Base-by-base conservation (phyloP, 2,329 filamentous ascomycete species). In the Magnaporthiopsis incrustans region DNA sequence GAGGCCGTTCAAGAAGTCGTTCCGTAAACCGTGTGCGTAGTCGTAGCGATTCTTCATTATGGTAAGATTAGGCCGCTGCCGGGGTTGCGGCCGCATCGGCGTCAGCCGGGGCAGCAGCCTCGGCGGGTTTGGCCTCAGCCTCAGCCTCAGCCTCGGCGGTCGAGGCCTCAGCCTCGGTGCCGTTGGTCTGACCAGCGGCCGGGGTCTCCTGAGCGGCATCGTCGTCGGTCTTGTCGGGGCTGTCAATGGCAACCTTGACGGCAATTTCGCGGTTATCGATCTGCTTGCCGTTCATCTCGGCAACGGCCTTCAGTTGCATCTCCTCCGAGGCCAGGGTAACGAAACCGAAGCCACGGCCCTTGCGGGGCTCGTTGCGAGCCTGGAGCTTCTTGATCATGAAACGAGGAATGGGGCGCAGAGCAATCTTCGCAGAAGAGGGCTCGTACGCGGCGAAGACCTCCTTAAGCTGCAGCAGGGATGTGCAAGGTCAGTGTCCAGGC, bases 321-420 rank as follows among this genome's bases (percentile, higher is more conserved):
- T 97, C 93, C 84, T 99, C 94, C 25, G 92, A 96, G 68, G 89
- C 90, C 67, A 99, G 89, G 67, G 92, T 98, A 68, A 99, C 95
- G 78, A 99, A 99, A 70, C 95, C 95, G 77, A 99, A 99, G 70
- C 95, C 95, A 83, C 95, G 95, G 67, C 95, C 95, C 89, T 99
- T 99, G 83, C 95, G 95, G 73, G 94, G 89, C 83, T 99, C 95
- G 75, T 93, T 93, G 76, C 95, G 94, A 73, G 94, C 93, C 82
- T 97, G 93, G 68, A 99, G 91, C 87, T 99, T 99, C 89, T 97
- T 97, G 81, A 99, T 95, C 95, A 99, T 99, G 85, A 98, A 99
- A 73, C 94, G 93, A 71, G 95, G 95, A 71, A 99, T 99, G 63
- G 95, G 95, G 73, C 95, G 94, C 71, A 99, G 91, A 70, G 95